Conservation (phyloP, 2,329 filamentous ascomycete species). For the Venturia effusa region DNA sequence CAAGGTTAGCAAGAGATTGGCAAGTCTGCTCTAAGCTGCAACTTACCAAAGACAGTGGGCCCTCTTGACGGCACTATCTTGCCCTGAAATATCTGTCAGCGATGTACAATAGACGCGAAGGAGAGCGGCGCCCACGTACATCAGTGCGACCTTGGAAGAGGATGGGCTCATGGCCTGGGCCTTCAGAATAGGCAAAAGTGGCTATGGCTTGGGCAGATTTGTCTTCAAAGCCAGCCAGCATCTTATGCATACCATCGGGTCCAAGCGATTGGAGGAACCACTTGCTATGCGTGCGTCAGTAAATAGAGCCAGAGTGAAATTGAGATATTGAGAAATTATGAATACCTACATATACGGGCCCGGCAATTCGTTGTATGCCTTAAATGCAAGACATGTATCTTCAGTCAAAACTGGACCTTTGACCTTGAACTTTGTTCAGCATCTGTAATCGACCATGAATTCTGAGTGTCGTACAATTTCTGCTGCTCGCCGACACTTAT, state of each 20-base stretch:
- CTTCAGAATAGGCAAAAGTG: slow-evolving; percentile 85
- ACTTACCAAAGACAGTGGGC: slow-evolving; percentile 68
- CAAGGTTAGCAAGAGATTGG: slow-evolving; percentile 12
- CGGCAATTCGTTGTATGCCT: slow-evolving; percentile 79
- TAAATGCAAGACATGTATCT: slow-evolving; percentile 90
- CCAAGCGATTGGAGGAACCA: slow-evolving; percentile 83
- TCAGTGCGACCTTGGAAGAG: slow-evolving; percentile 87
- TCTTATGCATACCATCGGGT: slow-evolving; percentile 75
- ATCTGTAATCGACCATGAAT: slow-evolving; percentile 2
- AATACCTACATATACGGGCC: slow-evolving; percentile 81
- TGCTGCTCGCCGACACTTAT: slow-evolving; percentile 78
- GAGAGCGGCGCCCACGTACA: slow-evolving; percentile 35
- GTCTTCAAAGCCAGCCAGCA: slow-evolving; percentile 79
- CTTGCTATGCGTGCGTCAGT: slow-evolving; percentile 49
- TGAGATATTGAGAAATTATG: background rate
- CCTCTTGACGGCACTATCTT: slow-evolving; percentile 80
- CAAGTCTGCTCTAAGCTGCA: background rate
- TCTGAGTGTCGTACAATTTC: slow-evolving; percentile 46
- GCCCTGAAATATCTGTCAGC: slow-evolving; percentile 35
- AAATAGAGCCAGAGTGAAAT: background rate
- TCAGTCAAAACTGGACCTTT: slow-evolving; percentile 86
- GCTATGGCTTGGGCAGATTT: slow-evolving; percentile 90
- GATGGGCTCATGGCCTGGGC: slow-evolving; percentile 71
- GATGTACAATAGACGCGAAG: background rate
- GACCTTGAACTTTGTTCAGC: slow-evolving; percentile 53